phyloP scores from a whole-genome alignment of 2,329 filamentous ascomycete species.

The Fusarium torulosum region DNA sequence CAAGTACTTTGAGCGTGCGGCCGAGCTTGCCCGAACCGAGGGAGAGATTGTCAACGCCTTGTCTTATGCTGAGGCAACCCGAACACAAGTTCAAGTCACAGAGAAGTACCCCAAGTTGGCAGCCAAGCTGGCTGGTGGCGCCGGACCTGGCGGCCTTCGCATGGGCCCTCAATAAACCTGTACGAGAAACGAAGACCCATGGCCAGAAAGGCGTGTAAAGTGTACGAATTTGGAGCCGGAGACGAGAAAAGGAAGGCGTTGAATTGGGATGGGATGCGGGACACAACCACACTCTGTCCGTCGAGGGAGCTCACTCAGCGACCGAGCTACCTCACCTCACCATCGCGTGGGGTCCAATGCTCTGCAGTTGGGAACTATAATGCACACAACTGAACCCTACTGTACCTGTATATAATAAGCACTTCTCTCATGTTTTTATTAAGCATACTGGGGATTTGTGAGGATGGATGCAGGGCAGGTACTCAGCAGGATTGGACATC shows the following conservation, averaged over 20 bases:
- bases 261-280: slow-evolving; percentile 35
- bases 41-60: slow-evolving; percentile 96
- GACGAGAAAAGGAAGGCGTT: slow-evolving; percentile 38
- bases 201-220: slow-evolving; percentile 44
- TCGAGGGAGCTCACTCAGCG: slow-evolving; percentile 33
- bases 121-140: slow-evolving; percentile 68
- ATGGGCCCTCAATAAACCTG: slow-evolving; percentile 52
- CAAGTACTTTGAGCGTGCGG: slow-evolving; percentile 96
- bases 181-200: slow-evolving; percentile 41
- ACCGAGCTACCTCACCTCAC: slow-evolving; percentile 38
- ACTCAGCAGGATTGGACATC: slow-evolving; percentile 36
- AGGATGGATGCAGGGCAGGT: slow-evolving; percentile 37
- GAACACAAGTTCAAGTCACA: slow-evolving; percentile 93
- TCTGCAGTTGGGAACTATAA: slow-evolving; percentile 49
- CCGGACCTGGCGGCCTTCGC: slow-evolving; percentile 53
- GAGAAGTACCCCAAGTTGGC: slow-evolving; percentile 87
- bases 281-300: slow-evolving; percentile 29
- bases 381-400: slow-evolving; percentile 46
- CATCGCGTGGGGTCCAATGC: slow-evolving; percentile 45
- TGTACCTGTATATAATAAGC: slow-evolving; percentile 51
- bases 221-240: slow-evolving; percentile 47
- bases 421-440: slow-evolving; percentile 44
- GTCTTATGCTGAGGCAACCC: slow-evolving; percentile 95
- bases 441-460: slow-evolving; percentile 31
- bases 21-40: slow-evolving; percentile 93